Evolutionary conservation across 352 stramenopile species (phyloP).

Genomic region (Phytophthora fragariae): DNA sequence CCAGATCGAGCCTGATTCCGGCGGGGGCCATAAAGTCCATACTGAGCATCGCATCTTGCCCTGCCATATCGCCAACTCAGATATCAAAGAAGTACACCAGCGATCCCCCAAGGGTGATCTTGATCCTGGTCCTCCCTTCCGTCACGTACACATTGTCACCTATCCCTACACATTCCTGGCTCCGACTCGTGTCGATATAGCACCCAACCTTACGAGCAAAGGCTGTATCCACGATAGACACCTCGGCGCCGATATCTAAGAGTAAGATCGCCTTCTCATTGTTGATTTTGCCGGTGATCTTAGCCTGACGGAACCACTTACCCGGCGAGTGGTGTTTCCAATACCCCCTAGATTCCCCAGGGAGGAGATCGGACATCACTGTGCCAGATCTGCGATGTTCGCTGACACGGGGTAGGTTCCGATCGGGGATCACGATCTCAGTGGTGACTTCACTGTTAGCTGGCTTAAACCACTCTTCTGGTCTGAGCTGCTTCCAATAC

Average conservation of each 20-base stretch:
- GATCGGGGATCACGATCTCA: neutral
- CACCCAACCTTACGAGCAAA: no score
- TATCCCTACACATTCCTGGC: no score
- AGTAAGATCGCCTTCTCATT: neutral
- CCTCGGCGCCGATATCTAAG: neutral
- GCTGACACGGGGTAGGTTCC: neutral
- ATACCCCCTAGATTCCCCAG: neutral
- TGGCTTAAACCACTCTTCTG: neutral
- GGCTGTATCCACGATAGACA: no score
- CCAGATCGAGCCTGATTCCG: neutral
- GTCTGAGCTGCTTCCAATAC: neutral
- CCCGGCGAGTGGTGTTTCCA: neutral
- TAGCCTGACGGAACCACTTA: neutral
- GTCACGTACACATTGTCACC: no score
- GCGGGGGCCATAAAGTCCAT: no score
- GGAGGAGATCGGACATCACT: neutral
- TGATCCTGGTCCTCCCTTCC: neutral
- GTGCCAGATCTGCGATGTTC: neutral
- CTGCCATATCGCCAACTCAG: neutral
- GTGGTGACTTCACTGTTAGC: neutral
- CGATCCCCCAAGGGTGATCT: neutral
- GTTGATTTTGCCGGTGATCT: neutral
- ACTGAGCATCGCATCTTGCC: neutral
- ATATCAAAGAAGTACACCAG: constrained; percentile 5
- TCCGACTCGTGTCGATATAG: no score